Evolutionary conservation across 2,329 filamentous ascomycete genomes (phyloP), one percentile per base, ranked within the genome.

Genomic region (Cytospora mali): DNA sequence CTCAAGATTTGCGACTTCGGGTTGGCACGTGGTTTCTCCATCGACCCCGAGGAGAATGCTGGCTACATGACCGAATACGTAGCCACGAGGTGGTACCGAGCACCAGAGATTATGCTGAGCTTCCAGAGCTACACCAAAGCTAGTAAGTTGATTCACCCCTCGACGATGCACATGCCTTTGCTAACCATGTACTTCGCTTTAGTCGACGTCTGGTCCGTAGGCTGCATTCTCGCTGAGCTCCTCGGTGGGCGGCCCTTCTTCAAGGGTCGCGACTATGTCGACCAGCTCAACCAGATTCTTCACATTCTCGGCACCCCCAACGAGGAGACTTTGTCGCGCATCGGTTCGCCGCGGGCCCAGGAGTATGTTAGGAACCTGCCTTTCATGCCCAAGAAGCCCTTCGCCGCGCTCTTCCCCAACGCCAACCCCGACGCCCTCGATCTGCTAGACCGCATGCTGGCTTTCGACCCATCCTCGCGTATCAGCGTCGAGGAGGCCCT

Each of bases 51-150:
- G 76, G 94, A 99, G 80, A 98, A 98, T 75, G 95, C 95, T 21
- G 95, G 95, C 25, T 99, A 98, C 79, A 98, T 99, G 95, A 99
- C 95, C 13, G 95, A 99, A 79, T 99, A 99, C 73, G 95, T 99
- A 61, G 95, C 95, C 56, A 99, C 95, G 58, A 86, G 95, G 80
- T 99, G 95, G 95, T 99, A 87, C 72, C 83, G 84, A 79, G 95
- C 95, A 4, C 95, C 95, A 6, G 95, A 99, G 78, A 99, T 99
- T 71, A 99, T 99, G 95, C 81, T 99, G 77, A 97, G 93, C 81
- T 99, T 99, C 86, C 94, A 98, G 79, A 97, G 93, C 81, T 99
- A 99, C 79, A 99, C 95, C 72, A 99, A 99, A 92, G 95, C 95
- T 70, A 99, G 95, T 98, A 87, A 62, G 93, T 94, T 10, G 2